These are phyloP conservation scores for Funneliformis geosporum DNA, from an alignment of 192 early-diverging fungal species.

Conservation along the genomic window DNA sequence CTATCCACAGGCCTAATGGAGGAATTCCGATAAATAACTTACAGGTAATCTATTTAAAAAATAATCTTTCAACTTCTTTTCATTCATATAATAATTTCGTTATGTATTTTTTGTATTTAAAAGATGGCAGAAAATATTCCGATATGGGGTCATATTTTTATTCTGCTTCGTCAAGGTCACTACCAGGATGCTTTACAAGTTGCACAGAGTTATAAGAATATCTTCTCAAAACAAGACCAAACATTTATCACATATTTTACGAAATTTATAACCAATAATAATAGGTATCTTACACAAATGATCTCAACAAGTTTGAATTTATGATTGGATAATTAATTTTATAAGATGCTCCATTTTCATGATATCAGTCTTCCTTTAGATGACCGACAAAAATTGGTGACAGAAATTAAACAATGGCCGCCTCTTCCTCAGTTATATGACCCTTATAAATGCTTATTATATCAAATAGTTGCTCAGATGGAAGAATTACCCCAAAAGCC, in stretches of 20 bases:
- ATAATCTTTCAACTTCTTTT: neutral
- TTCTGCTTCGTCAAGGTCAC: constrained; percentile 77
- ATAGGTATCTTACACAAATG: constrained; percentile 24
- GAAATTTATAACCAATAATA: constrained; percentile 57
- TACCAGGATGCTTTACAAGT: constrained; percentile 68
- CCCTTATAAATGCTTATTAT: constrained; percentile 90
- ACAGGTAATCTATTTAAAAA: constrained; percentile 36
- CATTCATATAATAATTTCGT: neutral
- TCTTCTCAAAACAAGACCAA: constrained; percentile 60
- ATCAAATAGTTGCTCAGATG: constrained; percentile 88
- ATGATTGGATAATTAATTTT: neutral
- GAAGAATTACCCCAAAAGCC: constrained; percentile 61
- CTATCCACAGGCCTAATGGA: constrained; percentile 65
- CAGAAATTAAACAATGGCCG: constrained; percentile 57
- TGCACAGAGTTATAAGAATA: constrained; percentile 55
- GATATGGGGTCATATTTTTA: constrained; percentile 87
- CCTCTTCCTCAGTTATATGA: constrained; percentile 60
- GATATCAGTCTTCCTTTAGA: constrained; percentile 43
- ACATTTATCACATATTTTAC: constrained; percentile 73
- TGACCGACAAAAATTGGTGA: constrained; percentile 57
- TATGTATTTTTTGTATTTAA: neutral
- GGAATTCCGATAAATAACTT: constrained; percentile 44
- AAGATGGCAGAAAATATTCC: constrained; percentile 55
- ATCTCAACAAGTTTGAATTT: neutral
- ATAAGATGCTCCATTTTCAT: neutral